Percentiles rank a stretch among this genome's conserved stretches.
phyloP scores from a whole-genome alignment of 768 basidiomycete genomes.

The Mycena haematopus region DNA sequence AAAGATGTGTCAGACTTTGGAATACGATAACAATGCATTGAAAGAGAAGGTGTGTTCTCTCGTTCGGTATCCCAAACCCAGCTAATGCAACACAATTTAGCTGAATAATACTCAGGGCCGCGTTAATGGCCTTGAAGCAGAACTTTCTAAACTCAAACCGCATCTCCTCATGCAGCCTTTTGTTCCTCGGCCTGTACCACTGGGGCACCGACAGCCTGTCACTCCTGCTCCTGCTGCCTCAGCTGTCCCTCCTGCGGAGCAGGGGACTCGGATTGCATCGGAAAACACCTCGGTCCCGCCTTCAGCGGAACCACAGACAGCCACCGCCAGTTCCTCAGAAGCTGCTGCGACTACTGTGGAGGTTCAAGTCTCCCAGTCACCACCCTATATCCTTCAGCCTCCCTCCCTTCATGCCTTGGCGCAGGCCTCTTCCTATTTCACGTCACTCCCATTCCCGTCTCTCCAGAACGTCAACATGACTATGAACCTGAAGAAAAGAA shows the following conservation, averaged over 20 bases:
- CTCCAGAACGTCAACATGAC: conserved; percentile 30
- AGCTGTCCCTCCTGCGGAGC: conserved; percentile 29
- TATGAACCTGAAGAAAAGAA: conserved; percentile 35
- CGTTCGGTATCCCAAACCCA: neutral
- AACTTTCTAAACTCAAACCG: conserved; percentile 70
- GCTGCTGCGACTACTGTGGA: neutral
- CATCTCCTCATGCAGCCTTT: conserved; percentile 69
- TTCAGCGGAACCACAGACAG: neutral
- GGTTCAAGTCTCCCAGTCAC: neutral
- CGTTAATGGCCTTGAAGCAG: conserved; percentile 62
- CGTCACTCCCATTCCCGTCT: conserved; percentile 36
- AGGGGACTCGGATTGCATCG: conserved; percentile 23
- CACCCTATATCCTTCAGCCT: neutral
- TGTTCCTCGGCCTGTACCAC: conserved; percentile 8
- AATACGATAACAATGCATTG: conserved; percentile 66
- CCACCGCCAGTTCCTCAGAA: neutral
- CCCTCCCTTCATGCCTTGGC: conserved; percentile 20
- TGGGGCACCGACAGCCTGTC: neutral
- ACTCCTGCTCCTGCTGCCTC: neutral
- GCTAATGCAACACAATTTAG: conserved; percentile 41
- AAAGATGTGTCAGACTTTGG: conserved; percentile 53
- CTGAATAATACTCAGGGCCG: conserved; percentile 63
- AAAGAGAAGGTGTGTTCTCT: conserved; percentile 60
- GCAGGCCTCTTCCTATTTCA: conserved; percentile 34
- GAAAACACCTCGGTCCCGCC: neutral